Base-by-base conservation (phyloP, 331 rosid species). In the Acacia pycnantha region DNA sequence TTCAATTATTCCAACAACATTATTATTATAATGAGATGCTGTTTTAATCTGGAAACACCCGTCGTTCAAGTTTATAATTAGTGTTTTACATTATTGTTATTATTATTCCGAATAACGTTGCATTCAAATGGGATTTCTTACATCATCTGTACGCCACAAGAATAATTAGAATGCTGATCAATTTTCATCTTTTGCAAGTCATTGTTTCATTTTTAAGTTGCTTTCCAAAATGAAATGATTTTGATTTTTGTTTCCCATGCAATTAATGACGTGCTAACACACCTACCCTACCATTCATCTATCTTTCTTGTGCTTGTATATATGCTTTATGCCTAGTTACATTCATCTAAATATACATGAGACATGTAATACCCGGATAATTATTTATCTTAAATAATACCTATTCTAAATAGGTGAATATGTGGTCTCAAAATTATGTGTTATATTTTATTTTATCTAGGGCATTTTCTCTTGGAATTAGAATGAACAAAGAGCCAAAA, bases 221-320 rank as follows among this genome's bases (percentile, higher is more conserved):
- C 6, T 26, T 46, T 77, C 37, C 73, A 18, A 77, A 62, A 4
- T 65, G 81, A 29, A 64, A 65, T 77, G 64, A 77, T 77, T 46
- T 77, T 15, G 22, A 47, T 47, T 54, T 46, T 64, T 48, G 62
- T 77, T 65, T 46, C 47, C 70, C 81, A 77, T 77, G 73, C 81
- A 77, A 31, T 24, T 62, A 29, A 16, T 77, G 81, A 19, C 35
- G 73, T 47, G 29, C 62, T 64, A 27, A 46, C 56, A 15, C 8
- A 51, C 56, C 62, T 27, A 21, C 54, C 62, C 59, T 29, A 29
- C 61, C 81, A 27, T 62, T 29, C 46, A 26, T 27, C 12, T 29
- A 37, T 37, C 41, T 37, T 58, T 27, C 46, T 18, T n/a, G 3
- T 14, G 70, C 19, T 13, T n/a, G 10, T 41, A 16, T 31, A 31